phyloP scores from a whole-genome alignment of 768 basidiomycete genomes.

The Chalciporus pseudorubinellus region DNA sequence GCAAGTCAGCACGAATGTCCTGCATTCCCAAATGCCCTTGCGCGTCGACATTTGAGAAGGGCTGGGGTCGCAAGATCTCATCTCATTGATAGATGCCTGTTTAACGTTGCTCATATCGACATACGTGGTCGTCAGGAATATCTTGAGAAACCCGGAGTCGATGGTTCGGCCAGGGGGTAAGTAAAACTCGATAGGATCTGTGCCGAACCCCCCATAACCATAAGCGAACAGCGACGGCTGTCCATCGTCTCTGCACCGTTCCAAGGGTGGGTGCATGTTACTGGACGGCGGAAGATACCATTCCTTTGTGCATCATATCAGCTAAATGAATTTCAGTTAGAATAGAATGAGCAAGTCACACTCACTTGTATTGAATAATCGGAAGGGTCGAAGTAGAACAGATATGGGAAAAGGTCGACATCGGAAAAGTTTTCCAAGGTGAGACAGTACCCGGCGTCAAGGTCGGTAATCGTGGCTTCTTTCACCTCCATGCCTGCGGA shows the following conservation, averaged over 20 bases:
- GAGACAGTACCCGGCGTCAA: slow-evolving; percentile 12
- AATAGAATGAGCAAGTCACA: background rate
- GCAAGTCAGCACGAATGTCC: slow-evolving; percentile 23
- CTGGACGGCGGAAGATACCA: slow-evolving; percentile 16
- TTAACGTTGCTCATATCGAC: slow-evolving; percentile 17
- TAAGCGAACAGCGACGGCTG: slow-evolving; percentile 16
- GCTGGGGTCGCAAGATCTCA: background rate
- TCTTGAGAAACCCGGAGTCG: slow-evolving; percentile 22
- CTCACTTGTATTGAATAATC: slow-evolving; percentile 19
- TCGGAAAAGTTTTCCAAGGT: slow-evolving; percentile 18
- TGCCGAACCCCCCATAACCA: slow-evolving; percentile 22
- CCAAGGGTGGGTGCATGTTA: slow-evolving; percentile 10
- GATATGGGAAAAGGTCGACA: slow-evolving; percentile 6
- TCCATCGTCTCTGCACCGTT: background rate
- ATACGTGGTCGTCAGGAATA: slow-evolving; percentile 20
- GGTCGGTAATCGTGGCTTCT: slow-evolving; percentile 12
- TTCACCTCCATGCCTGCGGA: slow-evolving; percentile 2
- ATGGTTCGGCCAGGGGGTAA: background rate
- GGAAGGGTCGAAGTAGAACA: slow-evolving; percentile 9
- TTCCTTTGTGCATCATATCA: background rate
- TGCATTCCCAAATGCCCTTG: slow-evolving; percentile 13
- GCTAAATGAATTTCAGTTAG: background rate
- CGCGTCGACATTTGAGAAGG: background rate
- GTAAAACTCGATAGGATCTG: slow-evolving; percentile 18
- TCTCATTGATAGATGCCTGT: slow-evolving; percentile 5